Conservation (phyloP, 108 stramenopile genomes). For the Craspedostauros australis region DNA sequence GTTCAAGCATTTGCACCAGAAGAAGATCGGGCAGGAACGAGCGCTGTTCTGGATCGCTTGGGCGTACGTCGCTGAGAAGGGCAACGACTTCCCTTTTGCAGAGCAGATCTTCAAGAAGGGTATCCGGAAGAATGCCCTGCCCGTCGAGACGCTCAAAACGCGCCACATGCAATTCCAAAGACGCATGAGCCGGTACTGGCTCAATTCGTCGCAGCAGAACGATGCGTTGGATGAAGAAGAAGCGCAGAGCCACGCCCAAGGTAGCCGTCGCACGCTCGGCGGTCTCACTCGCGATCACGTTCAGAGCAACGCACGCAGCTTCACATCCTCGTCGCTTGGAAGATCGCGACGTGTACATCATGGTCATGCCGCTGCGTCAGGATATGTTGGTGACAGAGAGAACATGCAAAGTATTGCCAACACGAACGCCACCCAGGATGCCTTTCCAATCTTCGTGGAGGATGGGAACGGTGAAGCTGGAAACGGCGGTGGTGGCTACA, state of each 20-base stretch:
- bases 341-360: too few relatives aligned
- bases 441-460: slow-evolving; percentile 55
- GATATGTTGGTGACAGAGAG: too few relatives aligned
- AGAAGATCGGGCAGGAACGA: slow-evolving; percentile 47
- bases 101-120: slow-evolving; percentile 64
- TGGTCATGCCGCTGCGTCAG: too few relatives aligned
- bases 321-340: too few relatives aligned
- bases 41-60: slow-evolving; percentile 70
- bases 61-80: slow-evolving; percentile 56
- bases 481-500: slow-evolving; percentile 15
- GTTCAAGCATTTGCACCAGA: slow-evolving; percentile 67
- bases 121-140: slow-evolving; percentile 58
- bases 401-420: slow-evolving; percentile 1
- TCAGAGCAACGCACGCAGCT: slow-evolving; percentile 41
- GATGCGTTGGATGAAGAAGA: slow-evolving; percentile 18
- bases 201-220: slow-evolving; percentile 43
- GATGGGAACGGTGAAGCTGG: slow-evolving; percentile 43
- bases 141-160: slow-evolving; percentile 51
- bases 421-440: slow-evolving; percentile 6
- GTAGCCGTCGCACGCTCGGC: slow-evolving; percentile 37
- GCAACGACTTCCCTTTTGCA: slow-evolving; percentile 46
- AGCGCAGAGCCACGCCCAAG: neutral
- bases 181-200: slow-evolving; percentile 76
- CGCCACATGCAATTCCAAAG: slow-evolving; percentile 77
- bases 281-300: slow-evolving; percentile 38